Conservation (phyloP, 768 basidiomycete genomes). For the Wakefieldia striispora region DNA sequence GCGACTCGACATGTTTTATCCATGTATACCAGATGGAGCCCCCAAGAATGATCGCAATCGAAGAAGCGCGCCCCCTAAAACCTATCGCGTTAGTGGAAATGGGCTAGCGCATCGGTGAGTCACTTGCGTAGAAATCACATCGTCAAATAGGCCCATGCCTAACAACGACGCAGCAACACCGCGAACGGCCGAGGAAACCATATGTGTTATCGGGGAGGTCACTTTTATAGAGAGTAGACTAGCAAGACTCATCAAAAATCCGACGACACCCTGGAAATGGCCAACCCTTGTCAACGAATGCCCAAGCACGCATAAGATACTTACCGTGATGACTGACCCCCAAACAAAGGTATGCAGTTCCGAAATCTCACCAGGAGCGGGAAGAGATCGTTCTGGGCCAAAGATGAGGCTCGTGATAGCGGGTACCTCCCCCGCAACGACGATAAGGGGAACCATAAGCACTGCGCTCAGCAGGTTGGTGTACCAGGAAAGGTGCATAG, state of each 20-base stretch:
- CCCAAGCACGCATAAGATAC: constrained; percentile 21
- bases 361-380: constrained; percentile 40
- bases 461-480: constrained; percentile 80
- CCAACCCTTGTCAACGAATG: constrained; percentile 2
- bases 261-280: constrained; percentile 66
- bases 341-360: constrained; percentile 65
- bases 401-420: constrained; percentile 61
- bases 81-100: constrained; percentile 1
- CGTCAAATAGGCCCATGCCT: constrained; percentile 76
- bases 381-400: constrained; percentile 38
- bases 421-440: constrained; percentile 74
- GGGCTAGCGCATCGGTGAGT: background rate
- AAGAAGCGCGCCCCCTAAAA: constrained; percentile 72
- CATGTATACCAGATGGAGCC: constrained; percentile 89
- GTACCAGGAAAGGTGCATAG: constrained; percentile 88
- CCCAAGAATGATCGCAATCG: constrained; percentile 75
- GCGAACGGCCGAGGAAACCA: constrained; percentile 93
- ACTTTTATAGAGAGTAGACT: constrained; percentile 94
- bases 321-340: constrained; percentile 77
- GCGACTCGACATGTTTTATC: constrained; percentile 76
- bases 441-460: constrained; percentile 67
- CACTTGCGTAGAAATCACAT: constrained; percentile 75
- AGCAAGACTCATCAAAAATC: constrained; percentile 94
- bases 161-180: constrained; percentile 90
- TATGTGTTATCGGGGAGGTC: constrained; percentile 96